Base-by-base conservation (phyloP, 2,329 filamentous ascomycete genomes). In the Scedosporium minutisporum region DNA sequence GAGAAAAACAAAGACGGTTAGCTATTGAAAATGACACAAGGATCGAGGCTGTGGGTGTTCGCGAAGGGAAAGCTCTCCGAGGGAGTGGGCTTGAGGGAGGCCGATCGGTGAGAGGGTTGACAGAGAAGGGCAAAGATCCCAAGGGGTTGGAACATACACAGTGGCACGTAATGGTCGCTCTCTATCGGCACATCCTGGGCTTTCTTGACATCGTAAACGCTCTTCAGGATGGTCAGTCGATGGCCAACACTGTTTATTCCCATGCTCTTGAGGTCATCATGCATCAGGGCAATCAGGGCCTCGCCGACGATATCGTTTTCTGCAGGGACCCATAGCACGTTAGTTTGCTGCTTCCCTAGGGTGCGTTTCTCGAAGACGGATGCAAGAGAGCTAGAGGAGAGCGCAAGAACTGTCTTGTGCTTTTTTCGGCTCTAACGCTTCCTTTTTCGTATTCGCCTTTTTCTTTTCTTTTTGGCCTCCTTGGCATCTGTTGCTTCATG, bases 291-390 rank as follows among this genome's bases (percentile, higher is more conserved):
- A 63, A 96, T 86, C 65, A 99, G 80, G 61, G 91, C 93, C 73
- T 97, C 92, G 67, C 95, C 95, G 44, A 93, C 88, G 68, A 99
- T 96, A 66, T 91, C 92, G 72, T 99, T 96, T 71, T 97, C 95
- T 95, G 73, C 61, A 63, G 9, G 38, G 51, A 55, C 14, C 21
- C 44, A 61, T 23, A 3, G 16, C 41, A 21, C 44, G 23, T 51
- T 27, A 61, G 59, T n/a, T 53, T 29, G 29, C 12, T 59, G 18
- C 23, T 46, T 61, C 16, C 18, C 21, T 2, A 23, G 41, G 12
- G 18, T 23, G 23, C 23, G 51, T 18, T 14, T 9, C 18, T 51
- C n/a, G n/a, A 62, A 62, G 38, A 57, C 10, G 21, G 23, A 14
- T 33, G 21, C 16, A 23, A 23, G 18, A 57, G 10, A 16, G 33